Conservation (phyloP, 345 rosid species). For the Camelina neglecta region DNA sequence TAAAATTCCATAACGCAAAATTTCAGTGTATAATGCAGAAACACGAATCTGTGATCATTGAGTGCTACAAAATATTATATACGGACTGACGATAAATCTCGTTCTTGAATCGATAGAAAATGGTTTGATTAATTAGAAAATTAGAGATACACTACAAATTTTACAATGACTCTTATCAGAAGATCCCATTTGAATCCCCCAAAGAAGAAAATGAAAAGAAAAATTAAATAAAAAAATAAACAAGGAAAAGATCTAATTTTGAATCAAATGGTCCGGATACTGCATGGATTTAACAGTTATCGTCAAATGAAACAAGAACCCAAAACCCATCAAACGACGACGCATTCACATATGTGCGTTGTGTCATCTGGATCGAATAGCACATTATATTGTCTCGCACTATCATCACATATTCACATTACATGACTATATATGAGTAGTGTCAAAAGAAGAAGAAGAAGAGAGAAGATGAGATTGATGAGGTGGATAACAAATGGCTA, state of each 20-base stretch:
- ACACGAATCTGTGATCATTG: constrained; percentile 8
- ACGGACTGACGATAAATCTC: neutral
- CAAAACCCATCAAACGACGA: constrained; percentile 7
- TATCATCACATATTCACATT: constrained; percentile 8
- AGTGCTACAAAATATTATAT: neutral
- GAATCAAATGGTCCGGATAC: neutral
- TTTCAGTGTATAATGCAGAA: neutral
- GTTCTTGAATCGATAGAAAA: neutral
- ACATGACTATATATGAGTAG: constrained; percentile 1
- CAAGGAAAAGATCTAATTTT: neutral
- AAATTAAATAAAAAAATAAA: neutral
- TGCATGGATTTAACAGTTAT: constrained; percentile 31
- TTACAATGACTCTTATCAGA: constrained; percentile 11
- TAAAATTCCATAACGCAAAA: constrained; percentile 9
- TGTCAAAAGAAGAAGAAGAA: constrained; percentile 25
- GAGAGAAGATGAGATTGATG: constrained; percentile 1
- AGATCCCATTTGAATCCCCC: neutral
- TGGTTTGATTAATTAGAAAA: neutral
- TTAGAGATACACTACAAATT: neutral
- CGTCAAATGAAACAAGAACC: constrained; percentile 9
- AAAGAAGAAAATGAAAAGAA: neutral
- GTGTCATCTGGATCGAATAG: constrained; percentile 3
- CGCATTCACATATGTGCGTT: constrained; percentile 28
- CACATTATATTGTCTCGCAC: neutral
- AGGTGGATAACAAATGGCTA: constrained; percentile 41